A percentile compares a stretch with the other conserved stretches of the same genome.
Evolutionary conservation across 164 flowering plant genomes (phyloP).

Genomic region (Berberis thunbergii): DNA sequence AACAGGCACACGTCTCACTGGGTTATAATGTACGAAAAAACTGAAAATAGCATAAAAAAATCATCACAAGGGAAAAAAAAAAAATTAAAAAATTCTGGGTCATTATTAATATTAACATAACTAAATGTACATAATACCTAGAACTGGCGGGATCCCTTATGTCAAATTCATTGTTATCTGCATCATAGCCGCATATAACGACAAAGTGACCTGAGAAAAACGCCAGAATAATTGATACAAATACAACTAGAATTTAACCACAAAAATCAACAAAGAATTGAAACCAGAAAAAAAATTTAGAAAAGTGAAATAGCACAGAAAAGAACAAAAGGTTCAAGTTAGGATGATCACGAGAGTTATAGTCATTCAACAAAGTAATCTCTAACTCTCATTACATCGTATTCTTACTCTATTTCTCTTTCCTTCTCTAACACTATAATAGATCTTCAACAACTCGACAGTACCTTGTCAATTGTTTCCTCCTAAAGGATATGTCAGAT

Average conservation of each 20-base stretch:
- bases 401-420: too few species aligned
- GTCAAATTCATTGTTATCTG: slow-evolving; percentile 71
- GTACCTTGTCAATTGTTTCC: too few species aligned
- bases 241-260: background rate
- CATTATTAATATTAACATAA: background rate
- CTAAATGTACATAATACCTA: slow-evolving; percentile 31
- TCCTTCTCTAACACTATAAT: too few species aligned
- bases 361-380: too few species aligned
- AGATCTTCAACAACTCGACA: too few species aligned
- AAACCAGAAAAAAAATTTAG: background rate
- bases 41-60: background rate
- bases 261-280: background rate
- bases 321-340: too few species aligned
- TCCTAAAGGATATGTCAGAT: too few species aligned
- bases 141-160: slow-evolving; percentile 94
- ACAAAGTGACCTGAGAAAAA: slow-evolving; percentile 69
- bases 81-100: background rate
- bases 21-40: too few species aligned
- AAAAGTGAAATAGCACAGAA: too few species aligned
- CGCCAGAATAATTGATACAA: slow-evolving; percentile 3
- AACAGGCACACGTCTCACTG: too few species aligned
- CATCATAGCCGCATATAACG: slow-evolving; percentile 85
- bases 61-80: background rate
- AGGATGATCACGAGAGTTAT: too few species aligned
- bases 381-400: too few species aligned